Base-by-base conservation (phyloP, 2,329 filamentous ascomycete genomes). In the Juglanconis juglandina region DNA sequence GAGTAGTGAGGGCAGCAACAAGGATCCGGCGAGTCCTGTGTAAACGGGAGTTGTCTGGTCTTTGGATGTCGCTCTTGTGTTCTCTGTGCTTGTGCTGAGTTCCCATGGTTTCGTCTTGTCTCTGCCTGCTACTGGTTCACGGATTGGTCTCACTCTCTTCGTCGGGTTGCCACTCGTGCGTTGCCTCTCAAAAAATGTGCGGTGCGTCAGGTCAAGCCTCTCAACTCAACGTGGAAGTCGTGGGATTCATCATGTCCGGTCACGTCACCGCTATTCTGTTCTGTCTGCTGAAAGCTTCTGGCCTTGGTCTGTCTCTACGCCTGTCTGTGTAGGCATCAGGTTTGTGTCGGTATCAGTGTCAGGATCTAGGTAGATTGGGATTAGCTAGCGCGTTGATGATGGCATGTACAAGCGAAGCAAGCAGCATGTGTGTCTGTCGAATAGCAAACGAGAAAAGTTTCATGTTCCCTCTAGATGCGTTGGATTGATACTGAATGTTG, bases 11-110 rank as follows among this genome's bases (percentile, higher is more conserved):
- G 77, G 75, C n/a, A 83, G 81, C 67, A 69, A 77, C 41, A 73
- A 76, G 54, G 83, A 84, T 66, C 79, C 81, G 32, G 77, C 76
- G 62, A 87, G 84, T 68, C 83, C 82, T 44, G 57, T 69, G 35
- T 71, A 59, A 30, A 13, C 35, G 34, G 61, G n/a, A n/a, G 2
- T 33, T 37, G 37, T 53, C 41, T 56, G 51, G 42, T 44, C n/a
- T 46, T 34, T 37, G 42, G 30, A 32, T 41, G 10, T 30, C 42
- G 32, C 56, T 7, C n/a, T 56, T 47, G n/a, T 41, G 8, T 14
- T 50, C 47, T 49, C 34, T 48, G 32, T 47, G 37, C 46, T 9
- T 14, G 34, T 35, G 42, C 32, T 49, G 56, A 8, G 42, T 46
- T 7, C 17, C 13, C 32, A 42, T 3, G 46, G 9, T 48, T 48